A percentile compares a stretch with the other conserved stretches of the same genome.
These are phyloP conservation scores for Nepenthes mirabilis DNA, from an alignment of 148 eudicot species.

Conservation along the genomic window DNA sequence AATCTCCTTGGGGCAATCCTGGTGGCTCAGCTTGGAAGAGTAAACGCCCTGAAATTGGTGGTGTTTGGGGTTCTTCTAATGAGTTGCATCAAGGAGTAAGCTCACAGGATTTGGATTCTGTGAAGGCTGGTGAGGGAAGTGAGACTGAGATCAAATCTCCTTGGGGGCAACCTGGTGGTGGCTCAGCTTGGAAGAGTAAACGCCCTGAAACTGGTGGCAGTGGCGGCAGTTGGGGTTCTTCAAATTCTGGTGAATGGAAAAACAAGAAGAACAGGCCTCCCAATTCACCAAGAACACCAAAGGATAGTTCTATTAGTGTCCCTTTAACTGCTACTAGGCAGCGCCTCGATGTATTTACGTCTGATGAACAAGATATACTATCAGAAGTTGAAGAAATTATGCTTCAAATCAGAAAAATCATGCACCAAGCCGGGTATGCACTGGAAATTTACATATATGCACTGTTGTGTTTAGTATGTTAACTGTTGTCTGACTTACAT, in stretches of 20 bases:
- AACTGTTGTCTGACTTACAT: background rate
- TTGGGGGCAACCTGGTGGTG: conserved; percentile 9
- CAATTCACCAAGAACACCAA: conserved; percentile 19
- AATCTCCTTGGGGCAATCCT: conserved; percentile 1
- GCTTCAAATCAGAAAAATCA: conserved; percentile 56
- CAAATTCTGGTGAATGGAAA: conserved; percentile 53
- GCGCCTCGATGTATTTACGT: conserved; percentile 51
- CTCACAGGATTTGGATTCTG: conserved; percentile 2
- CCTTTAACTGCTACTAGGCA: conserved; percentile 48
- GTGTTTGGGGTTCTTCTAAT: conserved; percentile 57
- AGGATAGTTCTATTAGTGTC: conserved; percentile 21
- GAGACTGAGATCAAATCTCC: background rate
- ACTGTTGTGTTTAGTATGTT: background rate
- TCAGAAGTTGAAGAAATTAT: conserved; percentile 53
- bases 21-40: conserved; percentile 17
- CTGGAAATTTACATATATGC: background rate
- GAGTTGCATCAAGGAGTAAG: background rate
- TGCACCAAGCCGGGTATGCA: conserved; percentile 61
- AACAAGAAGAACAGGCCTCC: conserved; percentile 32
- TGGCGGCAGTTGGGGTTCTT: conserved; percentile 50
- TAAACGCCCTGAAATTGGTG: conserved; percentile 20
- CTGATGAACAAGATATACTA: conserved; percentile 68
- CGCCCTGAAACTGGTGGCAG: conserved; percentile 18
- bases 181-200: conserved; percentile 16
- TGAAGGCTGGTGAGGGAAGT: conserved; percentile 4